Evolutionary conservation across 169 alveolate genomes (phyloP).

Genomic region (Plasmodium billcollinsi): DNA sequence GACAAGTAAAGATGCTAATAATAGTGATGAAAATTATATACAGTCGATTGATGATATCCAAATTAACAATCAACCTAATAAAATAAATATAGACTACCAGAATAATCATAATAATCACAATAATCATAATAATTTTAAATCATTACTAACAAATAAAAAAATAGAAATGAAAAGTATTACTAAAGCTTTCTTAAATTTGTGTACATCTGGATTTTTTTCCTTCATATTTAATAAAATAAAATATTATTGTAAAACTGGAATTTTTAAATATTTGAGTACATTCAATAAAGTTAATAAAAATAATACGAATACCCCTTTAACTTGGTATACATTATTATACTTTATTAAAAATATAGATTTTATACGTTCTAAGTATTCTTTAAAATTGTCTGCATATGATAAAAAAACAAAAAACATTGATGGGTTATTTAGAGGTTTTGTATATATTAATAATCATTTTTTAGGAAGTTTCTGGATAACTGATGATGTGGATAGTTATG

Average conservation of each 20-base stretch:
- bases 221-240: constrained; percentile 71
- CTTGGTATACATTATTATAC: constrained; percentile 72
- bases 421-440: constrained; percentile 73
- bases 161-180: constrained; percentile 61
- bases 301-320: constrained; percentile 29
- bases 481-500: constrained; percentile 70
- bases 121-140: constrained; percentile 1
- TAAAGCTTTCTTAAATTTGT: constrained; percentile 52
- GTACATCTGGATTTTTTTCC: constrained; percentile 44
- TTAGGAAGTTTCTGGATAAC: constrained; percentile 77
- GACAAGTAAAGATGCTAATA: not conserved
- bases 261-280: constrained; percentile 54
- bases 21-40: not conserved
- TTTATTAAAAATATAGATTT: constrained; percentile 60
- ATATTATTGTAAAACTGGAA: constrained; percentile 74
- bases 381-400: constrained; percentile 50
- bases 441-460: constrained; percentile 71
- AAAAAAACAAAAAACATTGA: constrained; percentile 17
- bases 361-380: constrained; percentile 62
- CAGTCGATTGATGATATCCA: not conserved
- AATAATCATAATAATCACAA: not conserved
- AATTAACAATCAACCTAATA: not conserved
- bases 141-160: constrained; percentile 14
- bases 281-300: constrained; percentile 56
- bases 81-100: not conserved